Evolutionary conservation across 306 rosid genomes (phyloP), one percentile per base, ranked within the genome.

Genomic region (Vigna mungo): DNA sequence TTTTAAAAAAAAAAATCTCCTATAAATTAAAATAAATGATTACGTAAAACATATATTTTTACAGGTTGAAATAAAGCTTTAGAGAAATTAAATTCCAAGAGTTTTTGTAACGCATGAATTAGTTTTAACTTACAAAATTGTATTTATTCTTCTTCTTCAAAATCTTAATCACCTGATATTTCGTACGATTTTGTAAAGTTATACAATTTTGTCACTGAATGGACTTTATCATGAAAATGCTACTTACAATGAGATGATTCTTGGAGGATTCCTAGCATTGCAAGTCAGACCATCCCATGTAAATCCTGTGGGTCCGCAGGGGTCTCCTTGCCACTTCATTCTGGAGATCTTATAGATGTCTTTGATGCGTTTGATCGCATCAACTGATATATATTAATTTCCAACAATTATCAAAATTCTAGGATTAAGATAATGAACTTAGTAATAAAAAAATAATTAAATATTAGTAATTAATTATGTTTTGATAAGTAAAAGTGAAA

Each of bases 281-380:
- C 70, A 64, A 64, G 15, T 39, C 13, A 64, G 4, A 37, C 51
- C 49, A 9, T 64, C 70, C 70, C 70, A 64, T 39, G 48, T 17
- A 17, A 64, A 64, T 37, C 5, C 1, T 0, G 1, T 64, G 18
- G 70, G 70, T 64, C 10, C 9, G 9, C 34, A 65, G 5, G 71
- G 52, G 32, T 65, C 71, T 65, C 52, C 71, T 64, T 64, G 70
- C 51, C 70, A 64, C 13, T 6, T 64, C 9, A 64, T 37, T 64
- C 27, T 39, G 16, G n/a, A 9, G 32, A 65, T 65, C 32, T 65
- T 41, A 41, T 65, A 65, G 21, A 17, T 1, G 20, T 39, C 32
- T 65, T 20, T 65, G 17, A 65, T 65, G 2, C 5, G 4, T 13
- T 23, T n/a, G 18, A 65, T 65, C 20, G 52, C 52, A 12, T 65